phyloP scores from a whole-genome alignment of 148 eudicot species.

The Dysphania ambrosioides region DNA sequence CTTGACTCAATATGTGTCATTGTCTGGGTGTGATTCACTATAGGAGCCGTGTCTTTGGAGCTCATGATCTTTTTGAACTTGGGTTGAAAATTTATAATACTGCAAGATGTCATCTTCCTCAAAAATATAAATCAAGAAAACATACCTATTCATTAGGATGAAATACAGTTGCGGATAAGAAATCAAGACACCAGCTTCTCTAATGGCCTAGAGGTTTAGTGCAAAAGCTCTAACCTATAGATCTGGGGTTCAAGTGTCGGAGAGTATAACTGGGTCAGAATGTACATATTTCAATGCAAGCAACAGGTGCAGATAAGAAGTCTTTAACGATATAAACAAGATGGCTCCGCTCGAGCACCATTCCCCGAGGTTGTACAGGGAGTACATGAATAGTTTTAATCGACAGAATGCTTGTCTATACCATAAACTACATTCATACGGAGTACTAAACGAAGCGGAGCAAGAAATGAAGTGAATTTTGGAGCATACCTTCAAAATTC shows the following conservation, averaged over 20 bases:
- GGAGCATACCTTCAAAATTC: not conserved
- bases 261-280: not conserved
- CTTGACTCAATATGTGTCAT: constrained; percentile 31
- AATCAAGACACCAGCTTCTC: not conserved
- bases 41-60: constrained; percentile 30
- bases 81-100: constrained; percentile 40
- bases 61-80: constrained; percentile 42
- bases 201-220: too few species aligned
- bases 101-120: constrained; percentile 45
- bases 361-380: not conserved
- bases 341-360: not conserved
- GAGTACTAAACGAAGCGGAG: not conserved
- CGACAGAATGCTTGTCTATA: too few species aligned
- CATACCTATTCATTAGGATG: constrained; percentile 67
- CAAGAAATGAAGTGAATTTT: not conserved
- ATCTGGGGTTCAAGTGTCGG: too few species aligned
- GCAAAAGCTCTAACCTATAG: too few species aligned
- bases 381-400: not conserved
- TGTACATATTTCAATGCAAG: not conserved
- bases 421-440: too few species aligned
- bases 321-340: not conserved
- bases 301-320: not conserved
- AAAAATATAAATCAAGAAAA: too few species aligned
- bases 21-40: constrained; percentile 26
- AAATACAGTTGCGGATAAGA: constrained; percentile 49